Conservation (phyloP, 73 alveolate genomes). For the Tetrahymena elliotti region DNA sequence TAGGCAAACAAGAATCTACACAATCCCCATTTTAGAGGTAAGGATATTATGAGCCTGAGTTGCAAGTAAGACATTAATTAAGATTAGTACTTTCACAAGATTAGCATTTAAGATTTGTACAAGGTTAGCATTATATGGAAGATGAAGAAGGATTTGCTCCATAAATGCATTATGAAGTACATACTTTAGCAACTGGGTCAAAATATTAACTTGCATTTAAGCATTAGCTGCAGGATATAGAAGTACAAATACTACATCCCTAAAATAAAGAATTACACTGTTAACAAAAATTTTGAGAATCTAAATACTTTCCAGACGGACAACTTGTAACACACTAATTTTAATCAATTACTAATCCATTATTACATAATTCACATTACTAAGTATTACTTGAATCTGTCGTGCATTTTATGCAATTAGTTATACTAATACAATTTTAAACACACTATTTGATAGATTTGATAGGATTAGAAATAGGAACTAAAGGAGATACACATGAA, state of each 20-base stretch:
- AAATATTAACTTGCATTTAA: background rate
- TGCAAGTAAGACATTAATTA: background rate
- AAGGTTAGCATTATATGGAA: background rate
- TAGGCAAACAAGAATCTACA: background rate
- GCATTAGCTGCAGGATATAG: background rate
- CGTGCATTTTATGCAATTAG: background rate
- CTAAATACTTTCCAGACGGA: background rate
- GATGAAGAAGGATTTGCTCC: background rate
- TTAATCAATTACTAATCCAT: background rate
- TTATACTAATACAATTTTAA: background rate
- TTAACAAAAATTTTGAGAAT: background rate
- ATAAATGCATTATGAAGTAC: background rate
- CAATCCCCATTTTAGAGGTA: background rate
- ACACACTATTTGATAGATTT: background rate
- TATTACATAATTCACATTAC: background rate
- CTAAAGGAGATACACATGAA: background rate
- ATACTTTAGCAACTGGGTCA: background rate
- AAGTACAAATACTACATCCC: background rate
- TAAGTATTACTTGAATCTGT: background rate
- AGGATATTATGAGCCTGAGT: background rate
- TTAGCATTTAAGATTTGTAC: background rate
- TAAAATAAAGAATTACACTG: background rate
- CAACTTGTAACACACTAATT: background rate
- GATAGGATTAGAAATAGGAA: background rate
- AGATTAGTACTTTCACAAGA: background rate